Conservation (phyloP, 257 asterid species). For the Ilex aquifolium region DNA sequence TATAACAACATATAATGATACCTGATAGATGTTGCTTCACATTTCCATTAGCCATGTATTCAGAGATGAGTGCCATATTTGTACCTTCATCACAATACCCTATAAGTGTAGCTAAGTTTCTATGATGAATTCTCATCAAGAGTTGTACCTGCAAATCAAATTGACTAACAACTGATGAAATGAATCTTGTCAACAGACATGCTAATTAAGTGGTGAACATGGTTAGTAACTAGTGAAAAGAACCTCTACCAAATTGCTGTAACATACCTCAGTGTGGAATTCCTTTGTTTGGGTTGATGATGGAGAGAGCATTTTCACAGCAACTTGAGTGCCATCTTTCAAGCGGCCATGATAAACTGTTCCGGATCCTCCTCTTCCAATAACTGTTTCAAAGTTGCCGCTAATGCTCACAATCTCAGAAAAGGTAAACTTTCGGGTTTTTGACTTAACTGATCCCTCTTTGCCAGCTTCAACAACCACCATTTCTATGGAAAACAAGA, state of each 20-base stretch:
- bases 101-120: neutral
- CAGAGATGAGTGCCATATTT: constrained; percentile 33
- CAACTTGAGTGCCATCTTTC: constrained; percentile 24
- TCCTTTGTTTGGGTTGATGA: constrained; percentile 2
- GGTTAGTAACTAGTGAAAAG: neutral
- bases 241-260: neutral
- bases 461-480: neutral
- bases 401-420: constrained; percentile 25
- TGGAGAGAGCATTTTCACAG: constrained; percentile 35
- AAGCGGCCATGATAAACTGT: constrained; percentile 31
- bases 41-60: constrained; percentile 37
- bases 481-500: neutral
- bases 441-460: constrained; percentile 9
- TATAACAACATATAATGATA: constrained; percentile 3
- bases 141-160: constrained; percentile 1
- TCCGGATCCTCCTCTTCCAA: constrained; percentile 50
- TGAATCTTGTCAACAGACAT: neutral
- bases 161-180: neutral
- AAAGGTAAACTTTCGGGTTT: constrained; percentile 14
- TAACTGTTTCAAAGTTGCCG: constrained; percentile 19
- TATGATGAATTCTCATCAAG: constrained; percentile 1
- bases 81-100: constrained; percentile 25
- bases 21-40: constrained; percentile 31
- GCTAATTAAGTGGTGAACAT: too few relatives aligned
- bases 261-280: neutral